phyloP scores from a whole-genome alignment of 2,329 filamentous ascomycete species.

The Ciborinia camelliae region DNA sequence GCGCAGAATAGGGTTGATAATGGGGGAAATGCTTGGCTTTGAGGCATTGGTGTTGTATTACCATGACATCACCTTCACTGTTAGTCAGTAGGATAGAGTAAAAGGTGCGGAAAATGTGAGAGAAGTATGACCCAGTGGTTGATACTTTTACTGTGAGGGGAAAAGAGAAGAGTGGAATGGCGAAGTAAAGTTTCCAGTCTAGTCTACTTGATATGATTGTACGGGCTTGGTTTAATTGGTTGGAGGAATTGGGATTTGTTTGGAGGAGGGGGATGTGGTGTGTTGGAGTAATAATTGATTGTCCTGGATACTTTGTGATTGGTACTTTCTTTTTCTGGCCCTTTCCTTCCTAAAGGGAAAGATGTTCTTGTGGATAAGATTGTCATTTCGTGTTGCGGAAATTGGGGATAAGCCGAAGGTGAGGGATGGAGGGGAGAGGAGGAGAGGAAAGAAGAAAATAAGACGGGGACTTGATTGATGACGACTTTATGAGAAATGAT shows the following conservation, averaged over 20 bases:
- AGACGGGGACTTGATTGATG: slow-evolving; percentile 13
- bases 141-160: background rate
- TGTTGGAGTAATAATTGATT: slow-evolving; percentile 13
- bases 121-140: slow-evolving; percentile 11
- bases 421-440: background rate
- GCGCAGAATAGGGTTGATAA: slow-evolving; percentile 19
- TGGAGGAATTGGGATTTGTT: slow-evolving; percentile 1
- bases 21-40: slow-evolving; percentile 31
- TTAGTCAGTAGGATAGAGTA: background rate
- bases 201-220: slow-evolving; percentile 8
- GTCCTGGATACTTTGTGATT: slow-evolving; percentile 2
- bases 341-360: background rate
- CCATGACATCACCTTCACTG: too few species aligned
- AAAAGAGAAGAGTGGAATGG: background rate
- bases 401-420: too few species aligned
- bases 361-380: background rate
- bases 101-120: background rate
- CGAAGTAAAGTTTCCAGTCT: background rate
- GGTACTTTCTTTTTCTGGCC: background rate
- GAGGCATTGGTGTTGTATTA: background rate
- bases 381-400: background rate
- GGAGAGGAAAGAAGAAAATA: background rate
- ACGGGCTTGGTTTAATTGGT: slow-evolving; percentile 12
- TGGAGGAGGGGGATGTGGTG: background rate
- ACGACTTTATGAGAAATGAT: slow-evolving; percentile 19